Percentiles rank a stretch among this genome's conserved stretches.
phyloP scores from a whole-genome alignment of 2,329 filamentous ascomycete genomes.

The Fusarium staphyleae region DNA sequence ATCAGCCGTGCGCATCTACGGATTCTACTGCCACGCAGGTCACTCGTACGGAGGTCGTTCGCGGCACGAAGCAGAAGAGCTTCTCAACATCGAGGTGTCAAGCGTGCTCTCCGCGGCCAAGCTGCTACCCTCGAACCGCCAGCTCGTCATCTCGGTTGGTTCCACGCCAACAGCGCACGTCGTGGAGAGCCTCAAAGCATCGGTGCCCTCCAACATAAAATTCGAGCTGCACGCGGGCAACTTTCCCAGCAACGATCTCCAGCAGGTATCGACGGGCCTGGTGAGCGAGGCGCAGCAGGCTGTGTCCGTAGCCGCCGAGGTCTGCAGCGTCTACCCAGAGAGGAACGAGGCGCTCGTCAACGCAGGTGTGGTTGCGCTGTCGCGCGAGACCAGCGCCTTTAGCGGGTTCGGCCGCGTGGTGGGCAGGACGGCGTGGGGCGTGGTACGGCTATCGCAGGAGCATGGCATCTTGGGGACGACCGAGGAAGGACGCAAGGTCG shows the following conservation, averaged over 20 bases:
- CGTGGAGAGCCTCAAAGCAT: slow-evolving; percentile 41
- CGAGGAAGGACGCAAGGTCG: slow-evolving; percentile 32
- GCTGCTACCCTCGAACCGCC: slow-evolving; percentile 38
- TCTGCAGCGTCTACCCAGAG: slow-evolving; percentile 49
- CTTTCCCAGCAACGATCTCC: slow-evolving; percentile 50
- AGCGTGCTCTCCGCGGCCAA: slow-evolving; percentile 43
- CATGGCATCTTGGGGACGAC: slow-evolving; percentile 46
- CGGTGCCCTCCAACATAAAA: slow-evolving; percentile 43
- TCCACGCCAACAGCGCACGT: slow-evolving; percentile 50
- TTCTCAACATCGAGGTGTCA: slow-evolving; percentile 43
- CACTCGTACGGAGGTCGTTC: slow-evolving; percentile 48
- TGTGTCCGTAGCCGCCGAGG: slow-evolving; percentile 44
- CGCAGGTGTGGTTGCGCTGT: slow-evolving; percentile 47
- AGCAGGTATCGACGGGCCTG: slow-evolving; percentile 48
- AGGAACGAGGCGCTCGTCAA: slow-evolving; percentile 50
- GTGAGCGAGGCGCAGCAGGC: slow-evolving; percentile 43
- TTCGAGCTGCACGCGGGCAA: slow-evolving; percentile 50
- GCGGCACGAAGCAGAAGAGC: slow-evolving; percentile 42
- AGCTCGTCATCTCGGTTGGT: slow-evolving; percentile 45
- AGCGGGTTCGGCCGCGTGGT: slow-evolving; percentile 44
- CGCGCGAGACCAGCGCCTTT: slow-evolving; percentile 44
- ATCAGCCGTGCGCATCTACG: slow-evolving; percentile 43
- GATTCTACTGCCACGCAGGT: slow-evolving; percentile 50
- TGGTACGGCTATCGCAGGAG: slow-evolving; percentile 48
- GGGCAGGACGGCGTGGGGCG: slow-evolving; percentile 42